Evolutionary conservation across 179 eudicot genomes (phyloP), one percentile per base, ranked within the genome.

Genomic region (Corrigiola litoralis): DNA sequence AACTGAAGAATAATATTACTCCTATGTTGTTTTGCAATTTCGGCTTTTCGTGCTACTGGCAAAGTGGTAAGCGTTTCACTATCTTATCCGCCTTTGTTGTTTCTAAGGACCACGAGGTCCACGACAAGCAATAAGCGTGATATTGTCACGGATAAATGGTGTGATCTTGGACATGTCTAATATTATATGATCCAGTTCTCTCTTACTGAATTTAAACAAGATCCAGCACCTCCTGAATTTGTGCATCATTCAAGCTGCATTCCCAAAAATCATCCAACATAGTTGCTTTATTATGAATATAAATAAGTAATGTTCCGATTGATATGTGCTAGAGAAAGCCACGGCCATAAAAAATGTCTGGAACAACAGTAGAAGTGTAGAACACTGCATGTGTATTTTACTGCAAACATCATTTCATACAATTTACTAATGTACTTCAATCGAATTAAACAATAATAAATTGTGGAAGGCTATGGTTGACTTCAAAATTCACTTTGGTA

Each of bases 161-260:
- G 49, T 64, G 28, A 65, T 60, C 37, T 55, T 68, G 49, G 29
- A 66, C 59, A 38, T 60, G 62, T 74, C 41, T 41, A 36, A 29
- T 58, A 37, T 28, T 61, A 51, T 56, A 49, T 55, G n/a, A 21
- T 56, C 64, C 65, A 20, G 13, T 24, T 62, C 9, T 63, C 64
- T 73, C 59, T 5, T n/a, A 6, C 2, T 32, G 21, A 13, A 5
- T 25, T 24, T 34, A 34, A 6, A n/a, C 23, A 10, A 14, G 40
- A 27, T 60, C 2, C 8, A 24, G 17, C 4, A 47, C 21, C 46
- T 24, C 59, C 68, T 65, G 50, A 45, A 55, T 56, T 29, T 49
- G 21, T 49, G 44, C 20, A 33, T 74, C 74, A 74, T 74, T 65
- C 70, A 74, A 63, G 28, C 14, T 69, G 65, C 78, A 50, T 73